Evolutionary conservation across 163 green algal species (phyloP).

Genomic region (Chlorella variabilis): DNA sequence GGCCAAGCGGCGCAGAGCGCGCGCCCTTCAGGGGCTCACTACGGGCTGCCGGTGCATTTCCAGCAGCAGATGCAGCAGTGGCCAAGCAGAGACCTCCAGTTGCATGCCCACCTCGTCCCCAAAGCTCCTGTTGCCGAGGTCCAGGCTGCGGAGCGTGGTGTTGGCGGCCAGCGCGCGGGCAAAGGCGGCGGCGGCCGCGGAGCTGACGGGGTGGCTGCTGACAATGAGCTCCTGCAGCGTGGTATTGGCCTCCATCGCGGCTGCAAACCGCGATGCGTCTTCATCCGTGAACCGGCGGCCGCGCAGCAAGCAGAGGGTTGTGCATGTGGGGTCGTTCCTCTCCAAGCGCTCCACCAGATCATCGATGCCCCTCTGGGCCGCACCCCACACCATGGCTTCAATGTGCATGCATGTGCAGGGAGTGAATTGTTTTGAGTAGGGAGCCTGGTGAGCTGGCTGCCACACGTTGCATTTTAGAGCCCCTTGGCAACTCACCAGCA

Average conservation of each 20-base stretch:
- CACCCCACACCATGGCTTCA: conserved; percentile 37
- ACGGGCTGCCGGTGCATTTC: neutral
- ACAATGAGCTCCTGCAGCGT: conserved; percentile 65
- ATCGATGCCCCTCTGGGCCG: conserved; percentile 37
- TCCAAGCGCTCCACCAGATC: conserved; percentile 53
- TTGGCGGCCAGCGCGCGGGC: conserved; percentile 44
- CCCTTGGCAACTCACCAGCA: too few relatives aligned
- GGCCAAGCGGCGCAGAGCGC: neutral
- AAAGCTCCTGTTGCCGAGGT: conserved; percentile 60
- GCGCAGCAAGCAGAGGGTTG: conserved; percentile 55
- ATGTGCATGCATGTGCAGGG: neutral
- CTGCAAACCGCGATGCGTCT: conserved; percentile 50
- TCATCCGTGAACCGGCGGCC: conserved; percentile 47
- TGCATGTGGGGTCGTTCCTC: conserved; percentile 54
- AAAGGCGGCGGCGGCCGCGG: conserved; percentile 40
- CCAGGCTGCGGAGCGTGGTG: conserved; percentile 44
- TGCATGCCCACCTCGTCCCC: conserved; percentile 45
- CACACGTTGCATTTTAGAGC: too few relatives aligned
- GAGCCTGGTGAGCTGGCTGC: too few relatives aligned
- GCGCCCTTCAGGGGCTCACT: neutral
- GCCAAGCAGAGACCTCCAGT: too few relatives aligned
- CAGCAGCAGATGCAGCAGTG: neutral
- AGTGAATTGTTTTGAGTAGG: too few relatives aligned
- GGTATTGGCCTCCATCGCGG: conserved; percentile 59
- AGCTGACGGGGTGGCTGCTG: conserved; percentile 36